Conservation (phyloP, 257 asterid species). For the Perilla frutescens region DNA sequence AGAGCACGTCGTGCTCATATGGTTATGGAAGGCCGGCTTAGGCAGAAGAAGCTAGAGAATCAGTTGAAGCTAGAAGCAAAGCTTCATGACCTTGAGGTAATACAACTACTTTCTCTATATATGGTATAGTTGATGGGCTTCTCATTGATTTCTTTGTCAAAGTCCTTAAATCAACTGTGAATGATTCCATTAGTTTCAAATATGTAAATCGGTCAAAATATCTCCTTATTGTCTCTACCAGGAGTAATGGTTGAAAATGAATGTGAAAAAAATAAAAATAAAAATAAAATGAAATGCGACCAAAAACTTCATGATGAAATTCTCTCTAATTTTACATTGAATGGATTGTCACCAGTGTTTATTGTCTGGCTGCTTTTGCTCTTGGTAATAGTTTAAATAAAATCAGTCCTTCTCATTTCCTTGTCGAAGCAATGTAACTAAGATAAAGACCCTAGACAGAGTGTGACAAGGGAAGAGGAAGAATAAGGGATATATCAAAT, state of each 20-base stretch:
- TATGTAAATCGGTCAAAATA: neutral
- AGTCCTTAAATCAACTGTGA: neutral
- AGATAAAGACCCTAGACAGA: neutral
- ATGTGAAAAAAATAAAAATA: neutral
- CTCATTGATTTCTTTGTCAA: neutral
- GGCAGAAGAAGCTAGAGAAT: constrained; percentile 78
- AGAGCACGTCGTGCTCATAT: constrained; percentile 71
- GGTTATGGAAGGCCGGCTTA: constrained; percentile 78
- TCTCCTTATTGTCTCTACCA: neutral
- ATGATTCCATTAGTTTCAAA: neutral
- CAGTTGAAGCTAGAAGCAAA: constrained; percentile 87
- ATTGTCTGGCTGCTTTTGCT: no score
- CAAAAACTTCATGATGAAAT: neutral
- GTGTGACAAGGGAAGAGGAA: no score
- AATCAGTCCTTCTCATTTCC: neutral
- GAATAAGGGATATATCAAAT: neutral
- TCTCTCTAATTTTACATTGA: neutral
- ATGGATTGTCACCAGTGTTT: no score
- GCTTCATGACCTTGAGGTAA: constrained; percentile 89
- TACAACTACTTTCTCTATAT: neutral
- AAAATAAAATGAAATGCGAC: constrained; percentile 5
- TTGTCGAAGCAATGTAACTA: neutral
- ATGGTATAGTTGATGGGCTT: neutral
- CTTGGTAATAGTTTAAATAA: no score
- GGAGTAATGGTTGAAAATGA: neutral